A percentile compares a stretch with the other conserved stretches of the same genome.
phyloP scores from a whole-genome alignment of 441 rosid species.

The Pelargonium fulgidum region DNA sequence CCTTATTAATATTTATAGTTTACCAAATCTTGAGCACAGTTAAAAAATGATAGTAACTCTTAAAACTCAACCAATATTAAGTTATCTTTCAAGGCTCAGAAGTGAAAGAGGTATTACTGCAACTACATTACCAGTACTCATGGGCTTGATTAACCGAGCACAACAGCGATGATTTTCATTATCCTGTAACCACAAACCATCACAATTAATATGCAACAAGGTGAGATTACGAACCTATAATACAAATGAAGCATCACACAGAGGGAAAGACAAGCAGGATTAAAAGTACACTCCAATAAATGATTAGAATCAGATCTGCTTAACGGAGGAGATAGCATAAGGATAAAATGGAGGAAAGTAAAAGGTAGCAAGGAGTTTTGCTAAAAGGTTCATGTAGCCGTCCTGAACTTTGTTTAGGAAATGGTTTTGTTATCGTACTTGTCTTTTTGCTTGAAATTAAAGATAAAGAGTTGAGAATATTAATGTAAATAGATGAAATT shows the following conservation, averaged over 20 bases:
- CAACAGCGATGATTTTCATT: conserved; percentile 16
- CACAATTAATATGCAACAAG: background rate
- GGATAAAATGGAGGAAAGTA: too few relatives aligned
- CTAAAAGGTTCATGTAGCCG: too few relatives aligned
- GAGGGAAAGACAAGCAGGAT: background rate
- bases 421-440: too few relatives aligned
- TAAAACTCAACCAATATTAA: background rate
- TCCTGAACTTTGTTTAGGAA: too few relatives aligned
- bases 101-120: background rate
- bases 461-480: background rate
- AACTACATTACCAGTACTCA: conserved; percentile 31
- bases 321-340: too few relatives aligned
- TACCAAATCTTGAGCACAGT: background rate
- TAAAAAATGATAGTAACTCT: background rate
- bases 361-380: too few relatives aligned
- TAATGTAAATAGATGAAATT: background rate
- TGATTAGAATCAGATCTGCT: too few relatives aligned
- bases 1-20: background rate
- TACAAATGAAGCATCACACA: background rate
- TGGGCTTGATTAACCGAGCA: conserved; percentile 39
- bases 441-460: background rate
- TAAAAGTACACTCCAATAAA: background rate
- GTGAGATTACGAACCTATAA: background rate
- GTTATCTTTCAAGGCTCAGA: background rate
- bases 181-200: conserved; percentile 29